These are phyloP conservation scores for Trametes polyzona DNA, from an alignment of 1,284 basidiomycete genomes.

Conservation along the genomic window DNA sequence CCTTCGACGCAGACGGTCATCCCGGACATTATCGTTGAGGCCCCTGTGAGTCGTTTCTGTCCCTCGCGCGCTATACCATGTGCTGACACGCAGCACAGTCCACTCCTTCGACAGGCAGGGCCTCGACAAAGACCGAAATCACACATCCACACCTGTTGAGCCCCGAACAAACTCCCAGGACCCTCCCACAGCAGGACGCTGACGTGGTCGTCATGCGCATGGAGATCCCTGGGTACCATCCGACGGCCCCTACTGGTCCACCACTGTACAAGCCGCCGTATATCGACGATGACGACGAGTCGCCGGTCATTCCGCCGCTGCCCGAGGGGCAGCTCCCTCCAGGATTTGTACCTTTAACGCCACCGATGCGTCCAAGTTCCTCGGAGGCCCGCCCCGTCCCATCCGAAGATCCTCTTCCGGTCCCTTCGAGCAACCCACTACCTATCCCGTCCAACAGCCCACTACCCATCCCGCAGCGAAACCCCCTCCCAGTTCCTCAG, in stretches of 20 bases:
- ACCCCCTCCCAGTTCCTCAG: background rate
- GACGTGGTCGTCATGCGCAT: slow-evolving; percentile 22
- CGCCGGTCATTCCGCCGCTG: slow-evolving; percentile 12
- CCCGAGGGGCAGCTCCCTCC: slow-evolving; percentile 18
- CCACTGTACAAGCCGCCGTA: slow-evolving; percentile 19
- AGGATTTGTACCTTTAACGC: slow-evolving; percentile 24
- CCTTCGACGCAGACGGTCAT: slow-evolving; percentile 18
- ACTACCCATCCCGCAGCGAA: background rate
- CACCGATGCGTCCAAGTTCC: slow-evolving; percentile 1
- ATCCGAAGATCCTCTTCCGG: slow-evolving; percentile 7
- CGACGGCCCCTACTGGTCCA: background rate
- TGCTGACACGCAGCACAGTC: slow-evolving; percentile 7
- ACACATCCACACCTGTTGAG: slow-evolving; percentile 27
- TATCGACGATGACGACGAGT: slow-evolving; percentile 6
- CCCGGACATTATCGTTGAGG: slow-evolving; percentile 28
- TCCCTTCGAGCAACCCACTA: slow-evolving; percentile 11
- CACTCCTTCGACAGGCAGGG: slow-evolving; percentile 17
- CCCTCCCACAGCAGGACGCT: slow-evolving; percentile 15
- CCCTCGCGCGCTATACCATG: background rate
- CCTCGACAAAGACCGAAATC: slow-evolving; percentile 13
- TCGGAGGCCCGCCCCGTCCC: background rate
- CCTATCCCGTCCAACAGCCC: slow-evolving; percentile 5
- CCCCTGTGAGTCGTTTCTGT: slow-evolving; percentile 20
- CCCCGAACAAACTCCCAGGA: slow-evolving; percentile 19
- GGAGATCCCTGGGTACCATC: slow-evolving; percentile 18